Evolutionary conservation across 352 stramenopile species (phyloP).

Genomic region (Phytophthora pinifolia): DNA sequence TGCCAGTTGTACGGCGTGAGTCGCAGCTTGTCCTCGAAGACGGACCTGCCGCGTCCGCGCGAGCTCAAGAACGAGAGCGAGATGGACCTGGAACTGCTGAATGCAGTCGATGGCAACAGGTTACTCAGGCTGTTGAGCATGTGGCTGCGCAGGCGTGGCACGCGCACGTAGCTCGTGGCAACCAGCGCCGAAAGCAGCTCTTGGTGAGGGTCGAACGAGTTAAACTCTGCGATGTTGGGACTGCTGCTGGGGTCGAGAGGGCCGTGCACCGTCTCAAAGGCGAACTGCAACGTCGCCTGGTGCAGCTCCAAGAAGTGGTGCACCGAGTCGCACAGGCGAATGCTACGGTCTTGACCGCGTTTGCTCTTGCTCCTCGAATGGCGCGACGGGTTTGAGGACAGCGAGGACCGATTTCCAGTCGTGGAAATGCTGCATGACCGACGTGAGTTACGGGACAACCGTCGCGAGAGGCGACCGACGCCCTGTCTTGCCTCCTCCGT

Average conservation of each 20-base stretch:
- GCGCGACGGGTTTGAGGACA: constrained; percentile 3
- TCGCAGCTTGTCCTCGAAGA: constrained; percentile 46
- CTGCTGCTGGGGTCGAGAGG: constrained; percentile 20
- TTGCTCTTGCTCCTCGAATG: constrained; percentile 15
- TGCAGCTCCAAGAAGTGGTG: constrained; percentile 65
- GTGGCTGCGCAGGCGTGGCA: constrained; percentile 49
- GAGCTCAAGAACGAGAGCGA: constrained; percentile 26
- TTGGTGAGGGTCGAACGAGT: constrained; percentile 31
- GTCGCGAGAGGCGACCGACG: constrained; percentile 20
- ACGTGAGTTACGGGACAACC: constrained; percentile 21
- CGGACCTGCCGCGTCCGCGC: constrained; percentile 35
- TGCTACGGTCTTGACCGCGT: constrained; percentile 21
- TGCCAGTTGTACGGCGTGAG: constrained; percentile 61
- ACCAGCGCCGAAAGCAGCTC: constrained; percentile 47
- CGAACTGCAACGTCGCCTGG: constrained; percentile 58
- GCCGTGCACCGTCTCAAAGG: constrained; percentile 35
- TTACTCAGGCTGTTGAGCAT: constrained; percentile 52
- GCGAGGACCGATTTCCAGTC: constrained; percentile 4
- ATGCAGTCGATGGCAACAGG: constrained; percentile 17
- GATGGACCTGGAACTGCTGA: constrained; percentile 21
- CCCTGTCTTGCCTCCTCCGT: constrained; percentile 19
- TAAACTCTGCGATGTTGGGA: constrained; percentile 19
- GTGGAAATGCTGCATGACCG: constrained; percentile 31
- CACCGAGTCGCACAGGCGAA: constrained; percentile 46
- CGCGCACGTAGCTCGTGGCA: constrained; percentile 52